Conservation (phyloP, 352 stramenopile species). For the Globisporangium megalacanthum region DNA sequence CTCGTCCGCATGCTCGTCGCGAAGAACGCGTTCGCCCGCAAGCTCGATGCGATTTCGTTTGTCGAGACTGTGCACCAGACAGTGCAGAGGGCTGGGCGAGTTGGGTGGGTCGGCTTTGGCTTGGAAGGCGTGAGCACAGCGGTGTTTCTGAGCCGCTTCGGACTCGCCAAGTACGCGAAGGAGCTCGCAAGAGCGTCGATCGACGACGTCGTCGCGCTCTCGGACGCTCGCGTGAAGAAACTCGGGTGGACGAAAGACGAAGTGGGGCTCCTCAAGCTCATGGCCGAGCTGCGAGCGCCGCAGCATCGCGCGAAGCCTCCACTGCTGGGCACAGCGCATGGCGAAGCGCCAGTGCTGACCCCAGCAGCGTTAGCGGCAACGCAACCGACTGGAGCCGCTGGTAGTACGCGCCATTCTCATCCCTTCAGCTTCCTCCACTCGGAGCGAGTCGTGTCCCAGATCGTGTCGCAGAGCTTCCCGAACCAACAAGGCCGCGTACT, state of each 20-base stretch:
- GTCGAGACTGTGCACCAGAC: constrained; percentile 29
- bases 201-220: constrained; percentile 25
- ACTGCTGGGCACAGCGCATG: constrained; percentile 15
- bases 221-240: constrained; percentile 31
- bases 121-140: constrained; percentile 60
- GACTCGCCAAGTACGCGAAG: constrained; percentile 44
- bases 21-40: constrained; percentile 14
- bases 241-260: constrained; percentile 65
- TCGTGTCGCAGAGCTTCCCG: constrained; percentile 56
- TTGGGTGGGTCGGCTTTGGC: constrained; percentile 66
- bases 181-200: constrained; percentile 22
- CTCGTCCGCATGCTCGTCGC: constrained; percentile 44
- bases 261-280: constrained; percentile 24
- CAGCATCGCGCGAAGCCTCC: constrained; percentile 20
- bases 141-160: constrained; percentile 53
- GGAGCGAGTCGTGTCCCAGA: constrained; percentile 36
- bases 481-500: constrained; percentile 68
- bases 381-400: not conserved
- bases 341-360: constrained; percentile 8
- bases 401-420: constrained; percentile 35
- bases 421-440: constrained; percentile 59
- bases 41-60: constrained; percentile 40
- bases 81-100: constrained; percentile 4
- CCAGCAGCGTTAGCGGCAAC: not conserved
- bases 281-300: constrained; percentile 10